Percentiles rank a stretch among this genome's conserved stretches.
Conservation (phyloP, 345 rosid genomes). For the Trapa bicornis region DNA sequence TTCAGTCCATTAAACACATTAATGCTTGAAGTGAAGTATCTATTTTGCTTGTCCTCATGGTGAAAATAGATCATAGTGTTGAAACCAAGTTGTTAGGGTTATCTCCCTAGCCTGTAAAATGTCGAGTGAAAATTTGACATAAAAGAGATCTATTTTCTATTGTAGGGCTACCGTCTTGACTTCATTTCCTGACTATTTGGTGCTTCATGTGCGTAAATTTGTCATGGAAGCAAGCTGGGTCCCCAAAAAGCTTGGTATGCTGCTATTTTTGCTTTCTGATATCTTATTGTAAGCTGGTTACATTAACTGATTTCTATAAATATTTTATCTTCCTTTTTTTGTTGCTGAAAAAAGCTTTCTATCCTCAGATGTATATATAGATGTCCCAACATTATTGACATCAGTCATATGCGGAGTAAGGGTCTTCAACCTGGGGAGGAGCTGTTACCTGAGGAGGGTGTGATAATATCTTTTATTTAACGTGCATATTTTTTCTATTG, state of each 20-base stretch:
- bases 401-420: constrained; percentile 88
- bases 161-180: constrained; percentile 84
- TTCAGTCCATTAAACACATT: neutral
- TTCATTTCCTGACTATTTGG: constrained; percentile 92
- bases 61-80: neutral
- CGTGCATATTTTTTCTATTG: neutral
- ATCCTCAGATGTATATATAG: constrained; percentile 73
- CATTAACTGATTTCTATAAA: constrained; percentile 7
- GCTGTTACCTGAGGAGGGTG: constrained; percentile 69
- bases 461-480: neutral
- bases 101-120: neutral
- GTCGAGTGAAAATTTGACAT: no score
- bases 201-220: constrained; percentile 92
- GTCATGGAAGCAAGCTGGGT: constrained; percentile 98
- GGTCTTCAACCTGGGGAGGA: constrained; percentile 94
- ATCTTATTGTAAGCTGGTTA: constrained; percentile 3
- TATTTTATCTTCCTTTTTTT: neutral
- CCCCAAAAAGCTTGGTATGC: constrained; percentile 89
- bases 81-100: neutral
- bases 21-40: neutral
- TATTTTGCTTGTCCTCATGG: neutral
- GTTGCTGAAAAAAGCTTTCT: neutral
- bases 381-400: constrained; percentile 88
- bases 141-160: constrained; percentile 4
- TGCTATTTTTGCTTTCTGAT: constrained; percentile 6